Conservation (phyloP, 2,329 filamentous ascomycete species). For the Aspergillus sp. region DNA sequence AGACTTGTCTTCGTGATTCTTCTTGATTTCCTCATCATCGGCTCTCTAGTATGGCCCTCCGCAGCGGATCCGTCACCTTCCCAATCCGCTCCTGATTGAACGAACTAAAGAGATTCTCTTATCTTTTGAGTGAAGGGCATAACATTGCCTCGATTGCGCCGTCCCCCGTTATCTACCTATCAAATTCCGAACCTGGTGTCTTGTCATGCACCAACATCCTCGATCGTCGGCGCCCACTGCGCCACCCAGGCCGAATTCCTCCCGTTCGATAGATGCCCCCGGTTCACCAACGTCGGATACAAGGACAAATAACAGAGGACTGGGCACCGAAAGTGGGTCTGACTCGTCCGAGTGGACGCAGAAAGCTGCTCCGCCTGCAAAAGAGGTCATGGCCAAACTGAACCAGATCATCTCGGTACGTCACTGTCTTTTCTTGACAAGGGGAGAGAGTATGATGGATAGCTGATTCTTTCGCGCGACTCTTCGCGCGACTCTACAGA, state of each 20-base stretch:
- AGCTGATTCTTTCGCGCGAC: constrained; percentile 15
- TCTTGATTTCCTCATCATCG: background rate
- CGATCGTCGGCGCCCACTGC: constrained; percentile 67
- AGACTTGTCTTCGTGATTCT: constrained; percentile 4
- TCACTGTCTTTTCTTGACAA: constrained; percentile 1
- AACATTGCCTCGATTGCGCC: background rate
- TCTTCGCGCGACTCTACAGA: constrained; percentile 47
- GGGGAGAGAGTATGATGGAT: constrained; percentile 17
- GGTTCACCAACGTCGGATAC: constrained; percentile 50
- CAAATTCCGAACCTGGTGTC: constrained; percentile 2
- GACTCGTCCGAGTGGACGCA: constrained; percentile 37
- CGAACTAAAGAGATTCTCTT: constrained; percentile 2
- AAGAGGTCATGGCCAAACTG: constrained; percentile 68
- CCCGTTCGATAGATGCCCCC: constrained; percentile 61
- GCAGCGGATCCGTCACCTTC: constrained; percentile 21
- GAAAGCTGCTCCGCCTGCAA: constrained; percentile 46
- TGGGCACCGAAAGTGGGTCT: constrained; percentile 45
- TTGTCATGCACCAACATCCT: constrained; percentile 81
- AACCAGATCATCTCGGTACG: constrained; percentile 88
- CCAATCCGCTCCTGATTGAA: constrained; percentile 29
- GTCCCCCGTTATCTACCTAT: background rate
- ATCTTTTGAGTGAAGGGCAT: background rate
- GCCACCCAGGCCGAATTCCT: constrained; percentile 65
- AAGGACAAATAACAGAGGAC: constrained; percentile 43
- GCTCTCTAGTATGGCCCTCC: constrained; percentile 35